These are phyloP conservation scores for Fraxinus americana DNA, from an alignment of 257 asterid genomes.

Conservation along the genomic window DNA sequence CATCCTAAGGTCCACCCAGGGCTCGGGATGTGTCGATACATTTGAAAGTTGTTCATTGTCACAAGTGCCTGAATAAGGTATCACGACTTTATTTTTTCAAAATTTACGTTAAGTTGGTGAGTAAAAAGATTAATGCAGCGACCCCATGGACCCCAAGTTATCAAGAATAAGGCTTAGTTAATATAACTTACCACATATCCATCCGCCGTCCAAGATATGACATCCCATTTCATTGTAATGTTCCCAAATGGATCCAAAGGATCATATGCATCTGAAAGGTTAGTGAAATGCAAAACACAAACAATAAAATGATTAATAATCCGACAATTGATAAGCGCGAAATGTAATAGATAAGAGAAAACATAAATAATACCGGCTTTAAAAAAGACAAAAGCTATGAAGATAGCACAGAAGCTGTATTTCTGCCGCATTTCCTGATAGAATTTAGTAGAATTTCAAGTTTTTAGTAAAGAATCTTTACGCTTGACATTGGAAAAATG, in stretches of 20 bases:
- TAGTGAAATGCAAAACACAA: not conserved
- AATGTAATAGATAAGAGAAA: not conserved
- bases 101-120: not conserved
- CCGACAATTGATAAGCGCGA: not conserved
- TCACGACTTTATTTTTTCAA: not conserved
- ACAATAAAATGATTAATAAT: not conserved
- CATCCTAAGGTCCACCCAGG: constrained; percentile 81
- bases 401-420: constrained; percentile 30
- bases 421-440: constrained; percentile 20
- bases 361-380: constrained; percentile 39
- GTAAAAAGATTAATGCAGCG: too few species aligned
- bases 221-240: constrained; percentile 83
- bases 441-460: constrained; percentile 15
- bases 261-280: constrained; percentile 56
- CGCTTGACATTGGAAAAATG: constrained; percentile 6
- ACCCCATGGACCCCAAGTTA: too few species aligned
- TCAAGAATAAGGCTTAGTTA: not conserved
- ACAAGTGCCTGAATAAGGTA: constrained; percentile 56
- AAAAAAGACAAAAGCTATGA: constrained; percentile 37
- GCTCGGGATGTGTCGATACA: constrained; percentile 67
- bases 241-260: constrained; percentile 86
- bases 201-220: constrained; percentile 74
- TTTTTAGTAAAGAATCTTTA: not conserved
- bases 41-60: constrained; percentile 73
- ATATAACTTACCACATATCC: constrained; percentile 66